Conservation (phyloP, 176 grass and related monocot species). For the Oryza meyeriana region DNA sequence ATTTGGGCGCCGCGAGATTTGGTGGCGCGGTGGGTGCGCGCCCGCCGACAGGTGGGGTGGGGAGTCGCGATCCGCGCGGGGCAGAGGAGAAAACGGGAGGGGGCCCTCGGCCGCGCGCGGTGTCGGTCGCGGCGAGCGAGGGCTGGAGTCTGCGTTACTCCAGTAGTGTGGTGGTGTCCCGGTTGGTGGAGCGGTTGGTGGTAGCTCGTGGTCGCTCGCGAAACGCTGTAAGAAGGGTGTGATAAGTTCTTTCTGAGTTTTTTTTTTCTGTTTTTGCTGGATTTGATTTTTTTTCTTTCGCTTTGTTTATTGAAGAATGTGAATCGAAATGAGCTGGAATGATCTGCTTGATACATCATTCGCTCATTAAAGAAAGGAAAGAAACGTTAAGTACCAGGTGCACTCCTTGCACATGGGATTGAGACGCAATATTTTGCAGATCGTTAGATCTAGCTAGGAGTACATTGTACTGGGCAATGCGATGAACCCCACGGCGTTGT, state of each 20-base stretch:
- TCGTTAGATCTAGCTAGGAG: background rate
- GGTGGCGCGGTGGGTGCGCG: conserved; percentile 37
- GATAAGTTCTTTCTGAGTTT: background rate
- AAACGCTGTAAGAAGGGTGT: background rate
- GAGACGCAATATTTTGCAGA: background rate
- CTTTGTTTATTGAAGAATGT: background rate
- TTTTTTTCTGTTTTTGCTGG: background rate
- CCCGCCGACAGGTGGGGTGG: conserved; percentile 49
- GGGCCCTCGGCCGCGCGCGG: conserved; percentile 1
- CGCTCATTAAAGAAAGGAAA: background rate
- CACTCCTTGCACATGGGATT: conserved; percentile 6
- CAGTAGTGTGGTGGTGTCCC: background rate
- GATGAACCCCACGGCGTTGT: no score
- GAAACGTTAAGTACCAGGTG: background rate
- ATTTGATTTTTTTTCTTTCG: background rate
- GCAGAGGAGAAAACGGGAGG: background rate
- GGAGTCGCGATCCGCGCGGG: conserved; percentile 43
- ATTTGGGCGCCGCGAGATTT: conserved; percentile 49
- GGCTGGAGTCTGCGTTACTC: conserved; percentile 47
- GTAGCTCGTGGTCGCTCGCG: conserved; percentile 21
- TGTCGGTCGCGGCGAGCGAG: conserved; percentile 35
- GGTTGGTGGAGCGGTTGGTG: conserved; percentile 38
- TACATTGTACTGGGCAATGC: background rate
- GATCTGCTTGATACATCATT: background rate
- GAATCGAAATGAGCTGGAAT: background rate